Conservation (phyloP, 768 basidiomycete genomes). For the Filobasidium floriforme region DNA sequence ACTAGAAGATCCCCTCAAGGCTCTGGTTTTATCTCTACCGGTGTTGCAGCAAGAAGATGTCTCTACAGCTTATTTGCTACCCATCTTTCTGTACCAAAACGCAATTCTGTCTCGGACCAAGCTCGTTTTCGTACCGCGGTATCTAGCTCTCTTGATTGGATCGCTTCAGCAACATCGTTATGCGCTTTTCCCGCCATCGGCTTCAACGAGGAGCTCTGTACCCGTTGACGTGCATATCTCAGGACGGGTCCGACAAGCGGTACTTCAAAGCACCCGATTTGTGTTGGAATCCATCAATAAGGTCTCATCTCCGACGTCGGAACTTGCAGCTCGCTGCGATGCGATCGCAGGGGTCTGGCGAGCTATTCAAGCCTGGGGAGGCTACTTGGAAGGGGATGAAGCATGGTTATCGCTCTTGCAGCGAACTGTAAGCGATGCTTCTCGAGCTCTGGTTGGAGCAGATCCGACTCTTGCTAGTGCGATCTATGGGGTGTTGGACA, state of each 20-base stretch:
- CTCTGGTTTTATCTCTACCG: conserved; percentile 19
- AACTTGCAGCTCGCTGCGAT: background rate
- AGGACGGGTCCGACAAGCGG: conserved; percentile 27
- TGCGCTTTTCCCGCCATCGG: conserved; percentile 30
- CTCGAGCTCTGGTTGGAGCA: background rate
- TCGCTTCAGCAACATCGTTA: conserved; percentile 24
- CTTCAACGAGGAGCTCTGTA: conserved; percentile 24
- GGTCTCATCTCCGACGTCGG: background rate
- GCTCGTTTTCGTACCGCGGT: conserved; percentile 8
- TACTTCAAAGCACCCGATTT: conserved; percentile 15
- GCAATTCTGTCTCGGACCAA: background rate
- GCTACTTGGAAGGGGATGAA: conserved; percentile 31
- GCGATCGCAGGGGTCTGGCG: conserved; percentile 20
- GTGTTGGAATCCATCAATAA: conserved; percentile 13
- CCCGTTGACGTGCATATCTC: conserved; percentile 30
- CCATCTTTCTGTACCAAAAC: background rate
- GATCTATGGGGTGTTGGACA: background rate
- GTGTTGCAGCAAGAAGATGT: conserved; percentile 7
- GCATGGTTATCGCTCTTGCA: conserved; percentile 26
- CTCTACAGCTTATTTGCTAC: background rate
- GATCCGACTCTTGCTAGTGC: background rate
- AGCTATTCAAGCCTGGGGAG: conserved; percentile 30
- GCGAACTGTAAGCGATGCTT: conserved; percentile 2
- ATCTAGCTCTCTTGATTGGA: conserved; percentile 20
- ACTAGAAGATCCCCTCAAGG: background rate